These are phyloP conservation scores for Phialophora expanda DNA, from an alignment of 2,329 filamentous ascomycete genomes.

Conservation along the genomic window DNA sequence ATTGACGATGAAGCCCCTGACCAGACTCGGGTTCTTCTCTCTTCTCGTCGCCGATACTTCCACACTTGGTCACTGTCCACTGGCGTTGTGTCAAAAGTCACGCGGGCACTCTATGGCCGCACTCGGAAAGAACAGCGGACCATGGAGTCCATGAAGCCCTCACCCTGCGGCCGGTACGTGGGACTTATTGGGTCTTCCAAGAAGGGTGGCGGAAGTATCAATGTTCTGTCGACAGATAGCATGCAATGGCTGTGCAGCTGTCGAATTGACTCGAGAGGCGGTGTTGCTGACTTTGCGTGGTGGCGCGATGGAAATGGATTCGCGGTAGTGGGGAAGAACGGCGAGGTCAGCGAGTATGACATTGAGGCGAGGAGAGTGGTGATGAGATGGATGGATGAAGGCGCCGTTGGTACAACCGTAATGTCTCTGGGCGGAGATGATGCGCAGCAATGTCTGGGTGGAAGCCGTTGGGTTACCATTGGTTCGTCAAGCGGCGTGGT, in stretches of 20 bases:
- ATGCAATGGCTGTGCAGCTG: conserved; percentile 88
- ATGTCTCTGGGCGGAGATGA: conserved; percentile 70
- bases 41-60: conserved; percentile 86
- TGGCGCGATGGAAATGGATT: conserved; percentile 84
- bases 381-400: conserved; percentile 87
- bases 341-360: conserved; percentile 89
- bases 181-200: conserved; percentile 77
- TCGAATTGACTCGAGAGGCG: conserved; percentile 78
- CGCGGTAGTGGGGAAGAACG: conserved; percentile 81
- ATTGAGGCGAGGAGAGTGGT: conserved; percentile 71
- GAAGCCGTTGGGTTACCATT: conserved; percentile 85
- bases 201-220: conserved; percentile 87
- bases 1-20: conserved; percentile 20
- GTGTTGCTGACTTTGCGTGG: conserved; percentile 91
- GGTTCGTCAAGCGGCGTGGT: conserved; percentile 86
- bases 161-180: conserved; percentile 84
- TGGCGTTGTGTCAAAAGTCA: conserved; percentile 81
- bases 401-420: conserved; percentile 82
- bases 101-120: conserved; percentile 66
- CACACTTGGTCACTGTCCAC: conserved; percentile 90
- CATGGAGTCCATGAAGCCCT: conserved; percentile 90
- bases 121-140: conserved; percentile 72
- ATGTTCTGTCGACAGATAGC: conserved; percentile 77
- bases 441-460: conserved; percentile 59
- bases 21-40: conserved; percentile 70